phyloP scores from a whole-genome alignment of 1,284 basidiomycete species.

The Trichosporon inkin region DNA sequence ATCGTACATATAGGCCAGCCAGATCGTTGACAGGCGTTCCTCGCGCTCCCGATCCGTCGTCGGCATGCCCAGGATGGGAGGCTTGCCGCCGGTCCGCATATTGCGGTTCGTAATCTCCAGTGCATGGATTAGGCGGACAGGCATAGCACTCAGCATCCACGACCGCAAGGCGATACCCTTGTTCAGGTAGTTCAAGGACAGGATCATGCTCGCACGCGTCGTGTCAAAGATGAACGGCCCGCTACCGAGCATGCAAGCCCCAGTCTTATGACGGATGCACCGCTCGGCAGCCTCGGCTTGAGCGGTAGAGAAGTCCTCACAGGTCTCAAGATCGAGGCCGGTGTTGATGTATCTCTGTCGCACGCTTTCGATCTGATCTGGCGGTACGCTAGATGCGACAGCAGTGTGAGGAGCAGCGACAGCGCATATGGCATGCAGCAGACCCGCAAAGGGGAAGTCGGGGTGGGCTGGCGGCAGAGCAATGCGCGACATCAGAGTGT shows the following conservation, averaged over 20 bases:
- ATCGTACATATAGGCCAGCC: constrained; percentile 40
- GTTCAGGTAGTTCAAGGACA: constrained; percentile 33
- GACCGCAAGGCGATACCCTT: constrained; percentile 38
- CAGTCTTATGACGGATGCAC: constrained; percentile 28
- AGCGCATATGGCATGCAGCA: constrained; percentile 53
- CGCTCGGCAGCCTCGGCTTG: constrained; percentile 36
- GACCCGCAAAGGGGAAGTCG: constrained; percentile 49
- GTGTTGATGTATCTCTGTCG: constrained; percentile 24
- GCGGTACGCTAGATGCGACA: constrained; percentile 34
- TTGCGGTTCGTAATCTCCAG: constrained; percentile 39
- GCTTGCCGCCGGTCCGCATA: constrained; percentile 25
- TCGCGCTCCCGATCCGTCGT: constrained; percentile 32
- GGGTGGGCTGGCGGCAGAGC: constrained; percentile 48
- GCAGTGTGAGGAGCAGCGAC: constrained; percentile 47
- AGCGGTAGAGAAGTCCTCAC: constrained; percentile 42
- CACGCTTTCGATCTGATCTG: constrained; percentile 30
- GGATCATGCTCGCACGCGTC: constrained; percentile 36
- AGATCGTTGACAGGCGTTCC: constrained; percentile 37
- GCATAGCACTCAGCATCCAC: constrained; percentile 33
- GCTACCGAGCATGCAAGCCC: constrained; percentile 31
- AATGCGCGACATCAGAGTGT: constrained; percentile 46
- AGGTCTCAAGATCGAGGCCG: constrained; percentile 31
- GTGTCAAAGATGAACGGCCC: constrained; percentile 38
- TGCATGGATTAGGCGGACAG: constrained; percentile 33
- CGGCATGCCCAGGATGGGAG: constrained; percentile 27